Conservation (phyloP, 192 early-diverging fungal genomes). For the Coemansia sp. region DNA sequence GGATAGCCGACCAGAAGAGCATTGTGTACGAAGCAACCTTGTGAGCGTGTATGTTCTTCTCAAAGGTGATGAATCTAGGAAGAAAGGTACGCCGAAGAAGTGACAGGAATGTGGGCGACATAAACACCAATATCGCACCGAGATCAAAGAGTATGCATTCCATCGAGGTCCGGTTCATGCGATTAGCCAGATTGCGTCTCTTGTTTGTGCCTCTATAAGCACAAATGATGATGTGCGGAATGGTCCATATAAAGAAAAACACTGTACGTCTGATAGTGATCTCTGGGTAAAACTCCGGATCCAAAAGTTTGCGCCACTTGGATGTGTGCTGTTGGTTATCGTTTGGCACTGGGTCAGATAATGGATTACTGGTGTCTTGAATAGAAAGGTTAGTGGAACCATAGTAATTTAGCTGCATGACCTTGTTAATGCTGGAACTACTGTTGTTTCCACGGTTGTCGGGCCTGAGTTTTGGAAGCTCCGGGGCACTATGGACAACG, state of each 20-base stretch:
- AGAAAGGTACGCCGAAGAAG: constrained; percentile 61
- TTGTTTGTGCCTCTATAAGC: constrained; percentile 14
- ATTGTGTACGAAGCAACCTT: constrained; percentile 71
- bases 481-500: neutral
- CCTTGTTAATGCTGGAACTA: neutral
- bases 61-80: constrained; percentile 62
- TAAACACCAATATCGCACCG: constrained; percentile 76
- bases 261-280: constrained; percentile 33
- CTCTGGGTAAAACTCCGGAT: constrained; percentile 37
- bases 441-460: neutral
- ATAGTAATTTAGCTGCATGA: neutral
- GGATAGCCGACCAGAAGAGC: constrained; percentile 62
- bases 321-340: neutral
- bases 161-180: constrained; percentile 29
- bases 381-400: neutral
- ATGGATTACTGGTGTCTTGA: neutral
- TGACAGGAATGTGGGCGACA: constrained; percentile 73
- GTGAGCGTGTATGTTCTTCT: constrained; percentile 75
- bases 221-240: constrained; percentile 38
- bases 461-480: neutral
- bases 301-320: constrained; percentile 14
- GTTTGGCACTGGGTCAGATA: neutral
- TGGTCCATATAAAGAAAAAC: constrained; percentile 43
- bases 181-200: constrained; percentile 11
- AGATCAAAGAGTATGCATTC: constrained; percentile 52